Percentiles rank a stretch among this genome's conserved stretches.
phyloP scores from a whole-genome alignment of 805 yeast genomes.

The Teunomyces atbi region DNA sequence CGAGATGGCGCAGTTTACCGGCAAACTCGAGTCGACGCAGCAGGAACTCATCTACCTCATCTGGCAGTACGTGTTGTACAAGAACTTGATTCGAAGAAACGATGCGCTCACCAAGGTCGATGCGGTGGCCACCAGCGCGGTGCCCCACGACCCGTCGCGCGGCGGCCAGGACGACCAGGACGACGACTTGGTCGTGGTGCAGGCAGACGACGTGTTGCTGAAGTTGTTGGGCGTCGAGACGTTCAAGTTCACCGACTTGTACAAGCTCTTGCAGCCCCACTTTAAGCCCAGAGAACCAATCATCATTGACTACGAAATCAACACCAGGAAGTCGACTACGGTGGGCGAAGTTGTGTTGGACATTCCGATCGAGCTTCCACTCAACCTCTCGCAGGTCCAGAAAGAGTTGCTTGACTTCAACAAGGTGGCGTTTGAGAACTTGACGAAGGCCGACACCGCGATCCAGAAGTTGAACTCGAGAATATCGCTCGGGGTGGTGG shows the following conservation, averaged over 20 bases:
- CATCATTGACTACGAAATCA: conserved; percentile 67
- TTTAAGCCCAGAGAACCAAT: conserved; percentile 85
- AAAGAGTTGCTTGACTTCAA: conserved; percentile 35
- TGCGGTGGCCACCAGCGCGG: conserved; percentile 29
- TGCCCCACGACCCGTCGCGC: not conserved
- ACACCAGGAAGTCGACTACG: conserved; percentile 74
- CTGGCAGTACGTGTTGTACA: conserved; percentile 77
- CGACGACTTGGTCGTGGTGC: conserved; percentile 33
- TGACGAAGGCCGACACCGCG: conserved; percentile 43
- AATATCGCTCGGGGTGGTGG: conserved; percentile 48
- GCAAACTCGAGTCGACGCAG: conserved; percentile 75
- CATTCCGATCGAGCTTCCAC: conserved; percentile 48
- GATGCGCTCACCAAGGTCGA: conserved; percentile 33
- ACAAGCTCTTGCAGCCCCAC: conserved; percentile 63
- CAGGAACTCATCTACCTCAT: conserved; percentile 78
- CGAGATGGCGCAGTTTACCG: conserved; percentile 66
- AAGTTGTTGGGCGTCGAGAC: conserved; percentile 49
- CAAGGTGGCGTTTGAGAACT: conserved; percentile 40
- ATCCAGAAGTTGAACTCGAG: conserved; percentile 43
- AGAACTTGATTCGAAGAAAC: conserved; percentile 47
- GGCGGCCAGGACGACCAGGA: conserved; percentile 25
- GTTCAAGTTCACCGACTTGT: conserved; percentile 67
- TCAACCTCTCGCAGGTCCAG: conserved; percentile 34
- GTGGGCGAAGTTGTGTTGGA: conserved; percentile 81
- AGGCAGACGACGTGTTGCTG: conserved; percentile 45